Base-by-base conservation (phyloP, 495 filamentous ascomycete species). In the Aspergillus leporis region DNA sequence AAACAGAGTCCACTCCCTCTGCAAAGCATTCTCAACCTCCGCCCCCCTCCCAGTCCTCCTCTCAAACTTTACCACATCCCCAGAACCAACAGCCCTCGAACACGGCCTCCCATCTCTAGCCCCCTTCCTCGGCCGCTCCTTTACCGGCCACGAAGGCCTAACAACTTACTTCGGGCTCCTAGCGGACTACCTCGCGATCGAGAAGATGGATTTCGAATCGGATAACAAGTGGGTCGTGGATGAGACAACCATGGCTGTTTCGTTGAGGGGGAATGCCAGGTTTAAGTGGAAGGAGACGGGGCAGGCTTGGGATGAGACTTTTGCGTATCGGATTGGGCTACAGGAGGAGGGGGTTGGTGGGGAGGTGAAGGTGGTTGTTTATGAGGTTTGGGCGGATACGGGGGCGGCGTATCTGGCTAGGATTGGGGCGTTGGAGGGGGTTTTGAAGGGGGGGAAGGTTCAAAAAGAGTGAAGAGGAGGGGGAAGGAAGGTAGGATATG, bases 301-400 rank as follows among this genome's bases (percentile, higher is more conserved):
- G 0, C 72, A 87, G 60, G 69, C 64, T 38, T 87, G 85, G 85
- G 71, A 82, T 51, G 85, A 88, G 69, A 72, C 71, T 1, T 86
- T 88, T 66, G 66, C 71, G 12, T 88, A 87, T 67, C 70, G 79
- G 32, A 61, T 88, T 34, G 70, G 53, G 43, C 73, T 87, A 57
- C 79, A 78, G 21, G 80, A 78, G 21, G 80, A 78, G 10, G 71
- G 74, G 36, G 53, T 49, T 5, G 56, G 58, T 13, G 48, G 23
- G 14, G 66, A 62, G 21, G 59, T 71, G 16, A 82, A 76, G 64
- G 72, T 87, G 12, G 60, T 58, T 22, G 75, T 72, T 56, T 88
- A 85, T 70, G 73, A 80, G 58, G 73, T 87, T 36, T 88, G 85
- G 85, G 85, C 83, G 28, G 85, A 88, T 76, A 82, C 83, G 3